These are phyloP conservation scores for Camellia japonica DNA, from an alignment of 148 eudicot genomes.

Conservation along the genomic window DNA sequence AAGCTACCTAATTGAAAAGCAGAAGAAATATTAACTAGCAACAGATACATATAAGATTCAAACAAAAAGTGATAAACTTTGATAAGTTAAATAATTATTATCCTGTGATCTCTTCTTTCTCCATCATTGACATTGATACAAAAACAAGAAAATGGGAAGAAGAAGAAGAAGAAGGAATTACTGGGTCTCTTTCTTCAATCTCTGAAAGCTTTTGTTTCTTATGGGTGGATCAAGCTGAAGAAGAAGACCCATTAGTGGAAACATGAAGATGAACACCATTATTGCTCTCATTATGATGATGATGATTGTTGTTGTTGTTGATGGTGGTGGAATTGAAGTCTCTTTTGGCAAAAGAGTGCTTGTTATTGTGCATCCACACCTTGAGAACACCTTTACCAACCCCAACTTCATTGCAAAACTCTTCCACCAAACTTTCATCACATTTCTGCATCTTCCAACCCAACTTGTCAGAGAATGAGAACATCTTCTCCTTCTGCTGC, in stretches of 20 bases:
- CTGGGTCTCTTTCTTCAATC: background rate
- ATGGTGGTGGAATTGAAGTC: slow-evolving; percentile 5
- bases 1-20: background rate
- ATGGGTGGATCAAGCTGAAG: slow-evolving; percentile 21
- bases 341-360: slow-evolving; percentile 33
- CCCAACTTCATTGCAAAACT: slow-evolving; percentile 52
- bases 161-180: background rate
- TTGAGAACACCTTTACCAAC: slow-evolving; percentile 54
- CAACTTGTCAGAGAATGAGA: slow-evolving; percentile 37
- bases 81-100: background rate
- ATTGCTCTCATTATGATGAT: slow-evolving; percentile 9
- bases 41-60: background rate
- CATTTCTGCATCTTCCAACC: slow-evolving; percentile 56
- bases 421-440: slow-evolving; percentile 39
- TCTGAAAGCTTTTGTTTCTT: background rate
- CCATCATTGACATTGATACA: background rate
- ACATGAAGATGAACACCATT: slow-evolving; percentile 18
- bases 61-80: background rate
- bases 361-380: slow-evolving; percentile 89
- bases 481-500: slow-evolving; percentile 54
- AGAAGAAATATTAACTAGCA: background rate
- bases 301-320: background rate
- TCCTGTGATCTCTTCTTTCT: background rate
- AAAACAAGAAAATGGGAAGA: background rate
- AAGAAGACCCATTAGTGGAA: slow-evolving; percentile 29